Base-by-base conservation (phyloP, 2,329 filamentous ascomycete species). In the Sporothrix luriei region DNA sequence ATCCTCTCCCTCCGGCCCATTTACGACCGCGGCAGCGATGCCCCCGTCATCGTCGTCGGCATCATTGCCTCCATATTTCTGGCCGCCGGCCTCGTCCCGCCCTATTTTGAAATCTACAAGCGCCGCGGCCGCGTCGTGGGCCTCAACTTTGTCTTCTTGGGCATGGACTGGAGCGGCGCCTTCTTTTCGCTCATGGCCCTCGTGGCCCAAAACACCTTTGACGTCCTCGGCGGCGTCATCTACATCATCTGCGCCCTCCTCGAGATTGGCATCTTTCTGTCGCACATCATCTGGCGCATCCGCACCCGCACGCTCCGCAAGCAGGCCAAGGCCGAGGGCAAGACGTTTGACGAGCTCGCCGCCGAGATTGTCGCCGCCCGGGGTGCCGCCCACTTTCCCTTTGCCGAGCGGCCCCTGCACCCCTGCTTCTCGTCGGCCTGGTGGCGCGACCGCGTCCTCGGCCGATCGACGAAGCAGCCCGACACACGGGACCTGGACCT, bases 101-200 rank as follows among this genome's bases (percentile, higher is more conserved):
- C 87, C 0, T 90, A 88, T 73, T 83, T 83, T 69, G 88, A 90
- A 75, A 78, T 89, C 1, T 88, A 84, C 79, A 89, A 89, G 76
- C 80, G 87, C 14, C 80, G 82, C 66, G 88, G 88, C 0, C 81
- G 87, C 29, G 87, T 90, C 2, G 81, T 89, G 40, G 88, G 88
- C 0, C 84, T 90, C 68, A 87, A 87, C 82, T 81, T 77, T 74
- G 75, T 86, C 16, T 90, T 90, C 73, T 76, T 90, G 3, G 78
- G 79, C 0, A 85, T 89, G 73, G 88, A 90, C 74, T 88, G 83
- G 69, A 73, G 82, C 0, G 88, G 88, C 1, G 88, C 87, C 0
- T 82, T 90, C 69, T 89, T 90, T 76, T 89, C 87, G 0, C 80
- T 90, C 26, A 83, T 90, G 81, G 86, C 87, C 1, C 77, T 89